A percentile compares a stretch with the other conserved stretches of the same genome.
These are phyloP conservation scores for Bidens hawaiensis DNA, from an alignment of 140 eudicot species.

Conservation along the genomic window DNA sequence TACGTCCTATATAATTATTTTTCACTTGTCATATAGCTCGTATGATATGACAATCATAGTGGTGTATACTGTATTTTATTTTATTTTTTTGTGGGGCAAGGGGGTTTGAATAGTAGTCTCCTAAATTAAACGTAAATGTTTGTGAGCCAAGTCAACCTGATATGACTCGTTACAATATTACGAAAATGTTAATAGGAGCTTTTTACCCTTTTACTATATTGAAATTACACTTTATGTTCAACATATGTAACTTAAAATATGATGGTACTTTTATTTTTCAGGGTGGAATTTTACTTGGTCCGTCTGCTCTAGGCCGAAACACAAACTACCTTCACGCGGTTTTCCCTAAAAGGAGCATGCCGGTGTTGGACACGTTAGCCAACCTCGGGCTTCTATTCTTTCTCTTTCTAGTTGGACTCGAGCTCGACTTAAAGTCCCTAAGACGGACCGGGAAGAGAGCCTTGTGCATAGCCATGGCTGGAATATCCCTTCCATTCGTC, in stretches of 20 bases:
- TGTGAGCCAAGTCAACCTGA: neutral
- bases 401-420: slow-evolving; percentile 81
- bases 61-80: too few species aligned
- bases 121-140: too few species aligned
- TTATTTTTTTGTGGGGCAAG: too few species aligned
- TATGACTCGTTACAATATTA: neutral
- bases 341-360: slow-evolving; percentile 64
- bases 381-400: slow-evolving; percentile 89
- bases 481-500: slow-evolving; percentile 65
- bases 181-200: neutral
- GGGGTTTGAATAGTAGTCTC: too few species aligned
- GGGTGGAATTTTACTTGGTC: slow-evolving; percentile 95
- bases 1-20: too few species aligned
- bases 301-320: slow-evolving; percentile 84
- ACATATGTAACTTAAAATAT: neutral
- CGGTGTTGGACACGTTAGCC: slow-evolving; percentile 86
- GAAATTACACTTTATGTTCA: neutral
- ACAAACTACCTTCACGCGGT: slow-evolving; percentile 40
- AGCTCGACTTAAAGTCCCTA: slow-evolving; percentile 71
- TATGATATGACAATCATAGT: too few species aligned
- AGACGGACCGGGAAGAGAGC: slow-evolving; percentile 71
- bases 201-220: neutral
- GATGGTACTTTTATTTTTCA: slow-evolving; percentile 11
- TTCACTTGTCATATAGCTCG: too few species aligned
- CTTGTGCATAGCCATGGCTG: slow-evolving; percentile 63